Percentiles rank a stretch among this genome's conserved stretches.
Conservation (phyloP, 331 rosid species). For the Pyrus hybrid region DNA sequence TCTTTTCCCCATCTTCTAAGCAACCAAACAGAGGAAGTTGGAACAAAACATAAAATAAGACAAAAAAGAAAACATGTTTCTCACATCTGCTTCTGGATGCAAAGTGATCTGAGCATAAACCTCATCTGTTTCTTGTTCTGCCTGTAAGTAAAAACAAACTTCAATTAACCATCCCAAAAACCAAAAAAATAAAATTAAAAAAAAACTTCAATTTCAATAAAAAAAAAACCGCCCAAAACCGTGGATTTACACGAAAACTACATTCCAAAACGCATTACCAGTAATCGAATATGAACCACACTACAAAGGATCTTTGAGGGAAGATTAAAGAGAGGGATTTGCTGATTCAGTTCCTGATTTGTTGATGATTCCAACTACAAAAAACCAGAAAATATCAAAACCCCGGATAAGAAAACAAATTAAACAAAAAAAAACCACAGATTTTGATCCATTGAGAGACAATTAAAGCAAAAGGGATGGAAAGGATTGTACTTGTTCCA, state of each 20-base stretch:
- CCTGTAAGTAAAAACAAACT: conserved; percentile 28
- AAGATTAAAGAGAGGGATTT: conserved; percentile 62
- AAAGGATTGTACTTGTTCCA: conserved; percentile 60
- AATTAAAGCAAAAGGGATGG: conserved; percentile 9
- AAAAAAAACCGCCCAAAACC: not conserved
- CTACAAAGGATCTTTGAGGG: conserved; percentile 70
- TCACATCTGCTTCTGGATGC: conserved; percentile 70
- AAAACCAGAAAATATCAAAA: conserved; percentile 3
- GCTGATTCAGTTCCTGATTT: conserved; percentile 62
- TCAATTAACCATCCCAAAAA: too few relatives aligned
- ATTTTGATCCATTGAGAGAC: conserved; percentile 9
- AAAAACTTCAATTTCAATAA: not conserved
- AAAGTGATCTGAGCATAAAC: conserved; percentile 81
- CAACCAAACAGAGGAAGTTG: conserved; percentile 15
- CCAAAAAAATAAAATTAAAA: too few relatives aligned
- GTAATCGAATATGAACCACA: conserved; percentile 41
- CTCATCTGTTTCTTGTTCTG: conserved; percentile 83
- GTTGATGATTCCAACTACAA: conserved; percentile 71
- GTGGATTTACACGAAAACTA: conserved; percentile 3
- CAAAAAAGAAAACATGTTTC: conserved; percentile 15
- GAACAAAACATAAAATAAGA: conserved; percentile 8
- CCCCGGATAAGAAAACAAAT: not conserved
- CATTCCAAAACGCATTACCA: conserved; percentile 47
- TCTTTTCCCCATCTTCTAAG: conserved; percentile 3
- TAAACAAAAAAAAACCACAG: conserved; percentile 1